Base-by-base conservation (phyloP, 306 rosid species). In the Cucumis hystrix region DNA sequence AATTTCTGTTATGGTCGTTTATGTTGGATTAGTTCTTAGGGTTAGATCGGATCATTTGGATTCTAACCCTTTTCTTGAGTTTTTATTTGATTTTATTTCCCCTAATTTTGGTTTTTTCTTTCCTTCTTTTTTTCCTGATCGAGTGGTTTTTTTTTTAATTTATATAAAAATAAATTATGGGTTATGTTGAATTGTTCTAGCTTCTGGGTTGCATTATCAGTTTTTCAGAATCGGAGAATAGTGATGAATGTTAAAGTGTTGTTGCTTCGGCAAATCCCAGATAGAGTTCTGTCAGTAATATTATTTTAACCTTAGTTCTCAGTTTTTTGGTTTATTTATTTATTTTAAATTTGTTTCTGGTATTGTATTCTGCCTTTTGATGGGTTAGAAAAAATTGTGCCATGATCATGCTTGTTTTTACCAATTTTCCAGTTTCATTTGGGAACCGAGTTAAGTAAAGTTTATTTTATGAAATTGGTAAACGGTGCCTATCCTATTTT, bases 11-110 rank as follows among this genome's bases (percentile, higher is more conserved):
- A 70, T 45, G 57, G 75, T 21, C 40, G 58, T 70, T 47, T 70
- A 3, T 43, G 57, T 45, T 70, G 75, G 20, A 47, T 70, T 70
- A 13, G 21, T 47, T 4, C 39, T 10, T 73, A 73, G 77, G 77
- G 77, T 73, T 73, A 54, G 77, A 73, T 73, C 77, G 41, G 77
- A 73, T 73, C 77, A 73, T 73, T 72, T 28, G 61, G 28, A 12
- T 16, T 72, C 59, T 45, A 49, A 20, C 61, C 63, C 62, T 33
- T 52, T 52, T 52, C 28, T 5, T 73, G 28, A 15, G 37, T 30
- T 51, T 52, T 52, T 15, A 18, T 54, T 73, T 54, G 25, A 52
- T 28, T 52, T 30, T 73, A 1, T 55, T 7, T 18, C 10, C 23
- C 23, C 59, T 55, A 55, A 18, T 55, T 55, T 55, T 4, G 23